Base-by-base conservation (phyloP, 495 filamentous ascomycete species). In the Cladorrhinum samala region DNA sequence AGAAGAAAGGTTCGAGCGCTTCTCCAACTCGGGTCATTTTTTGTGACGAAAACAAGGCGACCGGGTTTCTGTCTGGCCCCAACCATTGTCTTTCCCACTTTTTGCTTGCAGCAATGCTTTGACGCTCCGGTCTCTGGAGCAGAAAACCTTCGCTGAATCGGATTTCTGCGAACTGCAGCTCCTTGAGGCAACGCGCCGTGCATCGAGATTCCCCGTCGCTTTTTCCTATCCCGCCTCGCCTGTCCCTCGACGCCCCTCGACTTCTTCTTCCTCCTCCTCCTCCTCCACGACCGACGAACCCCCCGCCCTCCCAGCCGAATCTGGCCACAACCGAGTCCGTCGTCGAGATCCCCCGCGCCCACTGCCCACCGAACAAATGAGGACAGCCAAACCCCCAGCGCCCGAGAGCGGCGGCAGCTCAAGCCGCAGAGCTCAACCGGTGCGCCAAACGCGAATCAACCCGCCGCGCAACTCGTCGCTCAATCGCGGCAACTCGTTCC, bases 391-490 rank as follows among this genome's bases (percentile, higher is more conserved):
- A 57, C 67, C 67, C 25, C 56, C 68, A 23, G 68, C 66, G 41
- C 50, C 68, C 33, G 75, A 76, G 47, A 62, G 68, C 38, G 63
- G 64, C 43, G 58, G 66, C 18, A 62, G 71, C 36, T 75, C 77
- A 8, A 76, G 65, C 67, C 73, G 80, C 56, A 75, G 81, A 61
- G 71, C 78, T 19, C 81, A 81, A 58, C 83, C 79, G 9, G 67
- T 78, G 61, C 83, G 78, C 49, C 81, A 80, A 63, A 80, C 75
- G 50, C 81, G 79, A 60, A 77, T 71, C 46, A 80, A 77, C 62
- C 77, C 67, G 54, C 74, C 70, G 49, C 74, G 72, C 68, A 71
- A 70, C 41, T 69, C 70, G 40, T 70, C 76, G 37, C 55, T 71
- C 62, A 64, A 67, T 63, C 72, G 74, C 56, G 59, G 61, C 52